Evolutionary conservation across 1,284 basidiomycete species (phyloP).

Genomic region (Ceratobasidium sp.): DNA sequence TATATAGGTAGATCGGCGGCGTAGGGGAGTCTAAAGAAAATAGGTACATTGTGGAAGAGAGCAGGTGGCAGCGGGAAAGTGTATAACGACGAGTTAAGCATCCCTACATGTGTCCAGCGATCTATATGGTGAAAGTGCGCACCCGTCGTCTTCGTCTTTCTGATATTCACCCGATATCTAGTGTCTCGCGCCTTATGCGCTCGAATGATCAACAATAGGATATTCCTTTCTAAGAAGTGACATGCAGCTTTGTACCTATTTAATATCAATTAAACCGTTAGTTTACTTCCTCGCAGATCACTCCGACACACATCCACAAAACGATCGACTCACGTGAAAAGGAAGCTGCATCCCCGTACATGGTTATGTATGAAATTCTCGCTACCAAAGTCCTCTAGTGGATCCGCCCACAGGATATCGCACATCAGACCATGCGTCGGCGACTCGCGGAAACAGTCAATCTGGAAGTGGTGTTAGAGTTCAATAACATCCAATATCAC

Average conservation of each 20-base stretch:
- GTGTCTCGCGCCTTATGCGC: slow-evolving; percentile 97
- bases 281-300: slow-evolving; percentile 27
- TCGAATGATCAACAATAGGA: slow-evolving; percentile 93
- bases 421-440: slow-evolving; percentile 95
- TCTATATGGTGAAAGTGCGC: no score
- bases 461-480: no score
- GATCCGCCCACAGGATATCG: no score
- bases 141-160: slow-evolving; percentile 92
- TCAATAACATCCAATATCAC: not conserved
- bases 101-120: no score
- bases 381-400: slow-evolving; percentile 92
- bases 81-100: slow-evolving; percentile 57
- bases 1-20: no score
- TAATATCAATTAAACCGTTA: no score
- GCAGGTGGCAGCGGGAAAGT: no score
- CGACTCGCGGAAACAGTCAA: slow-evolving; percentile 95
- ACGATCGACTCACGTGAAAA: slow-evolving; percentile 91
- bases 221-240: slow-evolving; percentile 93
- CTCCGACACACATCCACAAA: no score
- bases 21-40: no score
- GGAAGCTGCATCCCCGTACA: slow-evolving; percentile 93
- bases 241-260: slow-evolving; percentile 92
- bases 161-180: slow-evolving; percentile 97
- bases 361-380: slow-evolving; percentile 95
- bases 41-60: no score